Evolutionary conservation across 768 basidiomycete species (phyloP).

Genomic region (Mycena sanguinolenta): DNA sequence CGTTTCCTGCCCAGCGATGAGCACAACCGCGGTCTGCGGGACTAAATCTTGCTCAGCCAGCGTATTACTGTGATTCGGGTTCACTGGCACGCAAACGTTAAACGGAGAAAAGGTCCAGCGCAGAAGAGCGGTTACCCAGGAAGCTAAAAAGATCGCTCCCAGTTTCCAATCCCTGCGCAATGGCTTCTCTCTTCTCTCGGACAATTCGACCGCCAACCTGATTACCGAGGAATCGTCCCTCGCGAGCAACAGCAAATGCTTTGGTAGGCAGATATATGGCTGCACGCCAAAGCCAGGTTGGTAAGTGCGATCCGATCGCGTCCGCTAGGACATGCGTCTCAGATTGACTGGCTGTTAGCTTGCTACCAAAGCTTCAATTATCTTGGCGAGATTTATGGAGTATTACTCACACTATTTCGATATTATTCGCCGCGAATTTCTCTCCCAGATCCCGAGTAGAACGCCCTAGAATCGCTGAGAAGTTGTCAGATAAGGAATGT

Average conservation of each 20-base stretch:
- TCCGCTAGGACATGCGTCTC: background rate
- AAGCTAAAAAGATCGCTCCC: conserved; percentile 2
- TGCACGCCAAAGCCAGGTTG: background rate
- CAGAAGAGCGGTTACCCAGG: background rate
- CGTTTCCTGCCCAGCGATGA: conserved; percentile 28
- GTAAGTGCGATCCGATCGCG: background rate
- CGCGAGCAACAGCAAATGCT: background rate
- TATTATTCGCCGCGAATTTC: no score
- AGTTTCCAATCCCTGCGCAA: background rate
- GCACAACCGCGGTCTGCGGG: conserved; percentile 3
- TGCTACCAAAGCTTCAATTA: no score
- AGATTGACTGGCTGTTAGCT: no score
- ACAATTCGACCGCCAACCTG: background rate
- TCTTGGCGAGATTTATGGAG: no score
- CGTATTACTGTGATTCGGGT: no score
- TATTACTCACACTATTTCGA: no score
- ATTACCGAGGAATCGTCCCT: background rate
- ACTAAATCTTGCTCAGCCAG: conserved; percentile 1
- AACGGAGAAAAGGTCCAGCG: background rate
- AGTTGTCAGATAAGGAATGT: background rate
- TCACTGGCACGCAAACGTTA: background rate
- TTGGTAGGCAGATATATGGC: background rate
- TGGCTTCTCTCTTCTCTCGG: conserved; percentile 2
- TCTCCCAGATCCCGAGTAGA: background rate
- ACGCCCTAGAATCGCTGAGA: background rate